Evolutionary conservation across 2,329 filamentous ascomycete genomes (phyloP), one percentile per base, ranked within the genome.

Genomic region (Pezicula carpinea): DNA sequence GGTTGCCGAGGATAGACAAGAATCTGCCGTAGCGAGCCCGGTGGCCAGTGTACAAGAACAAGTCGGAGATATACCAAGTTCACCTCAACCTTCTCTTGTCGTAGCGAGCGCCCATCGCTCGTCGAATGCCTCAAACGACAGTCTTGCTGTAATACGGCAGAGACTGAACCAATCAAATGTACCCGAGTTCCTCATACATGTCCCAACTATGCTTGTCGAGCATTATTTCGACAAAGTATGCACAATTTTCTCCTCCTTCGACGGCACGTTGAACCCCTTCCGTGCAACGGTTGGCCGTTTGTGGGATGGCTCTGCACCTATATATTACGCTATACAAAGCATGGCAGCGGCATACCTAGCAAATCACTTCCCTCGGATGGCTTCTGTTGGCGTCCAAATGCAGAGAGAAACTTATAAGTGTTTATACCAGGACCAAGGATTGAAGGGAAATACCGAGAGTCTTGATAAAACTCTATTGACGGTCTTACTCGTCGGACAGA

Each of bases 141-240:
- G 35, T 34, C 43, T 44, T 15, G 35, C 43, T 23, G 43, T 32
- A 13, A 26, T 44, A 23, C 32, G 43, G 8, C 43, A 34, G 19
- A 32, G 35, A 10, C 15, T 38, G 5, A 23, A 15, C 17, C 43
- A 36, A 23, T 36, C 32, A 14, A 44, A 26, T 15, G 33, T 45
- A 22, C 31, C 43, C 41, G 19, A 43, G 35, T 39, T 40, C 5
- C 55, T 62, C 4, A 51, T 54, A 21, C 54, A 78, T 39, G 66
- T 73, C 15, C 73, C 76, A 3, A 79, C 76, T 39, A 71, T 77
- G 39, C 65, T 83, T 14, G 74, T 83, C 8, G 77, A 82, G 40
- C 80, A 83, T 54, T 83, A 83, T 54, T 83, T 83, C 64, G 76
- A 77, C 54, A 77, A 82, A 49, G 77, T 82, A 3, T 80, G 77